Evolutionary conservation across 208 protist genomes (phyloP), one percentile per base, ranked within the genome.

Genomic region (Trypanosoma brucei): DNA sequence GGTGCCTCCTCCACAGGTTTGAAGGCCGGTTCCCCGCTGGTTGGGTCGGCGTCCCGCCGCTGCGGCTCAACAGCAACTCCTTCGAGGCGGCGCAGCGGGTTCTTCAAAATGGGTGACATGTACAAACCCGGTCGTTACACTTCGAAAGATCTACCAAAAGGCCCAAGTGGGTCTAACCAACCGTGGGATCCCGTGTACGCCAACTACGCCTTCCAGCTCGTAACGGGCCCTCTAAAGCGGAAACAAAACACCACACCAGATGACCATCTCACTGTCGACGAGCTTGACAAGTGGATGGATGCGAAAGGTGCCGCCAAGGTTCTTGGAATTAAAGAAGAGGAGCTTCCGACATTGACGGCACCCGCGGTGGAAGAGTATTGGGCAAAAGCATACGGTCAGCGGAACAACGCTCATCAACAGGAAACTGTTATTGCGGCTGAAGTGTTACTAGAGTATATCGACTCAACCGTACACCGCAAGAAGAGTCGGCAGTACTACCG

Each of bases 391-490:
- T 94, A 94, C 68, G 56, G 68, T 35, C 69, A 83, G 53, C 71
- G 72, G 34, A 79, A 36, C 11, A 82, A 84, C 55, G 81, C 85
- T 8, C 39, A 78, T 51, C 85, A 90, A 64, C 72, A 84, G 58
- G 88, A 94, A 70, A 76, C 83, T 52, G 60, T 91, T 5, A 85
- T 94, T 46, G 88, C 88, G 3, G 78, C 83, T 1, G 88, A 94
- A 70, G 78, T 90, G 49, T 61, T 94, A 22, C 68, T 94, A n/a
- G 88, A 92, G 75, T 94, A 91, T 76, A 58, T 94, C 3, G 85
- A 94, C 65, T 91, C 83, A 37, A 72, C 81, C 22, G 52, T 84
- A 9, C 65, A 68, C 62, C 40, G 76, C 42, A 94, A 94, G 76
- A 92, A 92, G 77, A 91, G 75, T 46, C 65, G 78, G 2, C 79